A percentile compares a stretch with the other conserved stretches of the same genome.
These are phyloP conservation scores for Colletotrichum noveboracense DNA, from an alignment of 2,329 filamentous ascomycete species.

Conservation along the genomic window DNA sequence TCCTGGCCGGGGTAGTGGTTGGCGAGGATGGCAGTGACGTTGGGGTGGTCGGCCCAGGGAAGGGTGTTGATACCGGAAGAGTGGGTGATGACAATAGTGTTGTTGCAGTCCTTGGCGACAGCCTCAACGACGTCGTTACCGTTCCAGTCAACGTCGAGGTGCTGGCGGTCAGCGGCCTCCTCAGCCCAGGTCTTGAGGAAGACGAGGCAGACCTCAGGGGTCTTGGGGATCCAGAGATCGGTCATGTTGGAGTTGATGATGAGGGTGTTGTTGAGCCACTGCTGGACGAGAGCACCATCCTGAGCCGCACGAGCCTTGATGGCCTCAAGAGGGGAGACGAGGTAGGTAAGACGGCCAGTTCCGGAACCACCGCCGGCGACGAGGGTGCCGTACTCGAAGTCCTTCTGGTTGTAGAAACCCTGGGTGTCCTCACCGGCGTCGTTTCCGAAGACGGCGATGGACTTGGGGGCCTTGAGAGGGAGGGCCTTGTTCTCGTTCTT, in stretches of 20 bases:
- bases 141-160: slow-evolving; percentile 63
- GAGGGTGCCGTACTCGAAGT: slow-evolving; percentile 65
- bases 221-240: slow-evolving; percentile 49
- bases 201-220: slow-evolving; percentile 71
- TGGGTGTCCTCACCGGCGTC: slow-evolving; percentile 71
- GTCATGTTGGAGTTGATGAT: slow-evolving; percentile 41
- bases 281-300: slow-evolving; percentile 47
- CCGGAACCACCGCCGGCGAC: slow-evolving; percentile 66
- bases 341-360: slow-evolving; percentile 64
- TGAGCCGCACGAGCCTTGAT: slow-evolving; percentile 54
- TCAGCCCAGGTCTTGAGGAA: slow-evolving; percentile 71
- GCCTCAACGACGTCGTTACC: slow-evolving; percentile 51
- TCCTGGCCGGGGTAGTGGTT: slow-evolving; percentile 77
- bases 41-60: slow-evolving; percentile 62
- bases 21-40: slow-evolving; percentile 70
- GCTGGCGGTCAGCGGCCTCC: slow-evolving; percentile 64
- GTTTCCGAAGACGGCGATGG: slow-evolving; percentile 61
- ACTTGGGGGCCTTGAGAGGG: slow-evolving; percentile 62
- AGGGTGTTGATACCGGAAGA: slow-evolving; percentile 70
- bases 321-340: slow-evolving; percentile 69
- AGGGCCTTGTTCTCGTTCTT: slow-evolving; percentile 72
- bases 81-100: slow-evolving; percentile 72
- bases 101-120: slow-evolving; percentile 22
- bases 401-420: slow-evolving; percentile 68
- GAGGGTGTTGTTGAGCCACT: slow-evolving; percentile 48